These are phyloP conservation scores for Boletus sensibilis DNA, from an alignment of 768 basidiomycete species.

Conservation along the genomic window DNA sequence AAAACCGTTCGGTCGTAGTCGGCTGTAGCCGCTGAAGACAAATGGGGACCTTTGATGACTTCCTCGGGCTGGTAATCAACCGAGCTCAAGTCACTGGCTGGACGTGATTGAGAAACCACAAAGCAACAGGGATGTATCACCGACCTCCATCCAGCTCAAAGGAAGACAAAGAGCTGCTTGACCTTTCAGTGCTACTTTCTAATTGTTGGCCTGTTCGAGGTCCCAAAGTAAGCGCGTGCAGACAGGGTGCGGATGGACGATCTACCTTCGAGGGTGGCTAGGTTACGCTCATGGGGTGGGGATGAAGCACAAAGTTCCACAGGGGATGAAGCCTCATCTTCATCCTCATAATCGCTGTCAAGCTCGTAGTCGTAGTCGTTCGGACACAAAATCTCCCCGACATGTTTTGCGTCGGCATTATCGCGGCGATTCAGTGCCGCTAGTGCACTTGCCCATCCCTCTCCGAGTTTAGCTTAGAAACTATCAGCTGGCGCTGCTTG, in stretches of 20 bases:
- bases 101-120: constrained; percentile 6
- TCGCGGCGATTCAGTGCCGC: background rate
- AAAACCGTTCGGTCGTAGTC: background rate
- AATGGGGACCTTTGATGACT: background rate
- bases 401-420: background rate
- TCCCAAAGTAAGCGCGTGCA: background rate
- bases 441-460: constrained; percentile 10
- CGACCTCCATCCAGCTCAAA: constrained; percentile 11
- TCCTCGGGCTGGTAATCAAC: constrained; percentile 2
- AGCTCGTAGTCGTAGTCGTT: constrained; percentile 17
- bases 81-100: constrained; percentile 4
- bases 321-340: constrained; percentile 2
- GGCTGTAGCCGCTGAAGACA: background rate
- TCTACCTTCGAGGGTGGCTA: constrained; percentile 1
- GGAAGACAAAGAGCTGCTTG: constrained; percentile 7
- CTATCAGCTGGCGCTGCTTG: background rate
- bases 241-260: background rate
- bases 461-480: constrained; percentile 9
- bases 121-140: background rate
- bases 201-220: constrained; percentile 2
- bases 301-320: background rate
- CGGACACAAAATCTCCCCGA: constrained; percentile 6
- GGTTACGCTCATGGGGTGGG: background rate
- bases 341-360: constrained; percentile 30
- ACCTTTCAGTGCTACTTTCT: background rate